Evolutionary conservation across 345 rosid genomes (phyloP).

Genomic region (Draba incana): DNA sequence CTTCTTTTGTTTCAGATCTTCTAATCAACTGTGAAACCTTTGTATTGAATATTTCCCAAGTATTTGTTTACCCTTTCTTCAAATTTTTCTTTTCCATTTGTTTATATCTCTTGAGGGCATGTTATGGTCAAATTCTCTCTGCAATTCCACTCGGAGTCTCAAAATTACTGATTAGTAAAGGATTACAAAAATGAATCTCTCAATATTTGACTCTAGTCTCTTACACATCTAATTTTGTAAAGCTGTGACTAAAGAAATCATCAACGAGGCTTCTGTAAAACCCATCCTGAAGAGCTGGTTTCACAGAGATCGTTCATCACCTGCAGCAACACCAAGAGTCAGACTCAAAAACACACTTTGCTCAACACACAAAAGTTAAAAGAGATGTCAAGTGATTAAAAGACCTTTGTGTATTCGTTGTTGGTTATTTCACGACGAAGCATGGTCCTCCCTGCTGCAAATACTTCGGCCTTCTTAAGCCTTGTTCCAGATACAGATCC

Average conservation of each 20-base stretch:
- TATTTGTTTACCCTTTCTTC: constrained; percentile 2
- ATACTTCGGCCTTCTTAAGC: constrained; percentile 71
- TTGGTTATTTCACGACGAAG: constrained; percentile 52
- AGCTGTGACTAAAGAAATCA: too few relatives aligned
- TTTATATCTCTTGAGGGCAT: not conserved
- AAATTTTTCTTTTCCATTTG: not conserved
- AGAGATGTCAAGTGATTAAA: constrained; percentile 12
- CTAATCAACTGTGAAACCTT: constrained; percentile 16
- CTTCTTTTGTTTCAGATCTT: constrained; percentile 1
- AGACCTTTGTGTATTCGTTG: constrained; percentile 67
- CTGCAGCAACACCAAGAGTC: constrained; percentile 35
- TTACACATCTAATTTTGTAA: too few relatives aligned
- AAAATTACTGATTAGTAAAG: constrained; percentile 7
- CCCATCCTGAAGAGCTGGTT: constrained; percentile 60
- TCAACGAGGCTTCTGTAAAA: constrained; percentile 48
- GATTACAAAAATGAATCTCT: not conserved
- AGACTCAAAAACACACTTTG: not conserved
- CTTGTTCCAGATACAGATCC: constrained; percentile 57
- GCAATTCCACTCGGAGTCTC: not conserved
- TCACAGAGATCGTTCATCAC: constrained; percentile 70
- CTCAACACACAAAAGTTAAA: not conserved
- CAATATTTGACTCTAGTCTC: not conserved
- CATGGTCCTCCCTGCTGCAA: constrained; percentile 49
- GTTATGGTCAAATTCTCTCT: not conserved
- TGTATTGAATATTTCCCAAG: constrained; percentile 12